phyloP scores from a whole-genome alignment of 306 rosid species.

The Vachellia pachyceras region DNA sequence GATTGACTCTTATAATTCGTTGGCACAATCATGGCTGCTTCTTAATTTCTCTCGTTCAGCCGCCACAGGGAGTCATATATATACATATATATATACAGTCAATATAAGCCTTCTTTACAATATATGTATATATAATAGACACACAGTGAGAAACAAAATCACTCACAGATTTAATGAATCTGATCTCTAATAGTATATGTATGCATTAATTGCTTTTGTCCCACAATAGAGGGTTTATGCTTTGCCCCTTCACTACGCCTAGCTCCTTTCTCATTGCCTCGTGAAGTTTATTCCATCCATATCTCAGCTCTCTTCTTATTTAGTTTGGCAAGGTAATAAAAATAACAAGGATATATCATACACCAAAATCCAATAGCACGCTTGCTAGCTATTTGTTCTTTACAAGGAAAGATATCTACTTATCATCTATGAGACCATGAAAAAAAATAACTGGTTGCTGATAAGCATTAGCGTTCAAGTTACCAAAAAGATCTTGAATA shows the following conservation, averaged over 20 bases:
- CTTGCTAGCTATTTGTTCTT: too few species aligned
- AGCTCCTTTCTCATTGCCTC: background rate
- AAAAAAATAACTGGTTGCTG: too few species aligned
- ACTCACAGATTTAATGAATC: constrained; percentile 16
- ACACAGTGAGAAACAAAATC: background rate
- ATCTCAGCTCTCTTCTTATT: background rate
- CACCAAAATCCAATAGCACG: too few species aligned
- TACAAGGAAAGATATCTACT: too few species aligned
- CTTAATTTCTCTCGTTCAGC: background rate
- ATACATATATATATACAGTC: background rate
- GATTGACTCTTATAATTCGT: background rate
- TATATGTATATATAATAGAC: background rate
- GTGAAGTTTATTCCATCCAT: background rate
- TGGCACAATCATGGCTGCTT: constrained; percentile 17
- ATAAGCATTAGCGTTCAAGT: too few species aligned
- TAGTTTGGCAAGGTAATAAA: background rate
- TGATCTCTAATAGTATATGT: background rate
- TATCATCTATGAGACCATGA: too few species aligned
- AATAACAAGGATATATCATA: background rate
- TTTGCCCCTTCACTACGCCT: background rate
- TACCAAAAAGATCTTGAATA: too few species aligned
- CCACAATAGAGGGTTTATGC: background rate
- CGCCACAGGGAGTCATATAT: constrained; percentile 28
- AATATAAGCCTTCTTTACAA: constrained; percentile 14
- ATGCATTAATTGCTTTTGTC: constrained; percentile 23